A percentile compares a stretch with the other conserved stretches of the same genome.
Conservation (phyloP, 495 filamentous ascomycete species). For the Trichoderma reesei region DNA sequence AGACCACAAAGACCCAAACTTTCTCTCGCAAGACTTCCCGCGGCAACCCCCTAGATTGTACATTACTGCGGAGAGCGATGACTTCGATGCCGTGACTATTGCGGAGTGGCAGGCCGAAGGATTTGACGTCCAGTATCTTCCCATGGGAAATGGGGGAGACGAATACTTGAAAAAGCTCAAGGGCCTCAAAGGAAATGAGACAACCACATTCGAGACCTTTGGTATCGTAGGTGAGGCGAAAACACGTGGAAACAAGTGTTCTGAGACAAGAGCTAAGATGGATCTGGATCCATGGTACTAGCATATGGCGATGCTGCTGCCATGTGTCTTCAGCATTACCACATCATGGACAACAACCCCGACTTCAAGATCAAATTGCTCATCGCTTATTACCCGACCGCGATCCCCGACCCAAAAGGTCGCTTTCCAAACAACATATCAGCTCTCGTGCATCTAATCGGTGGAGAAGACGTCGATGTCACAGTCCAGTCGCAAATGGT, state of each 20-base stretch:
- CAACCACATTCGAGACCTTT: slow-evolving; percentile 26
- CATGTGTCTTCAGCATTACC: slow-evolving; percentile 28
- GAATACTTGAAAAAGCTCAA: slow-evolving; percentile 41
- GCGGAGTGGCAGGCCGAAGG: slow-evolving; percentile 56
- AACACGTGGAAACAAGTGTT: not conserved
- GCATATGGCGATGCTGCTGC: slow-evolving; percentile 28
- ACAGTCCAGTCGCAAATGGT: slow-evolving; percentile 41
- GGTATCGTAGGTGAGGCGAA: slow-evolving; percentile 24
- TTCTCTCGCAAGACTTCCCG: slow-evolving; percentile 27
- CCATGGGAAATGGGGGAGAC: slow-evolving; percentile 43
- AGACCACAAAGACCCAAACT: slow-evolving; percentile 27
- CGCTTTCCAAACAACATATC: slow-evolving; percentile 30
- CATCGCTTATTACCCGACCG: slow-evolving; percentile 39
- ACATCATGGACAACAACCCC: slow-evolving; percentile 26
- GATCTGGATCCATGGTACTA: not conserved
- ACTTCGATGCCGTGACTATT: slow-evolving; percentile 50
- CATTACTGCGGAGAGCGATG: slow-evolving; percentile 50
- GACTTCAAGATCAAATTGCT: slow-evolving; percentile 39
- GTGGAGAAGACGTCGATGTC: slow-evolving; percentile 35
- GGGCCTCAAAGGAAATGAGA: slow-evolving; percentile 15
- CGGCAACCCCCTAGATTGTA: slow-evolving; percentile 46
- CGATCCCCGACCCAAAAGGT: slow-evolving; percentile 32
- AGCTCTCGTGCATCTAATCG: slow-evolving; percentile 36
- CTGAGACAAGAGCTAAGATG: too few relatives aligned
- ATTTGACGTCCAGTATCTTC: slow-evolving; percentile 53